Conservation (phyloP, 2,329 filamentous ascomycete genomes). For the Colletotrichum abscissum region DNA sequence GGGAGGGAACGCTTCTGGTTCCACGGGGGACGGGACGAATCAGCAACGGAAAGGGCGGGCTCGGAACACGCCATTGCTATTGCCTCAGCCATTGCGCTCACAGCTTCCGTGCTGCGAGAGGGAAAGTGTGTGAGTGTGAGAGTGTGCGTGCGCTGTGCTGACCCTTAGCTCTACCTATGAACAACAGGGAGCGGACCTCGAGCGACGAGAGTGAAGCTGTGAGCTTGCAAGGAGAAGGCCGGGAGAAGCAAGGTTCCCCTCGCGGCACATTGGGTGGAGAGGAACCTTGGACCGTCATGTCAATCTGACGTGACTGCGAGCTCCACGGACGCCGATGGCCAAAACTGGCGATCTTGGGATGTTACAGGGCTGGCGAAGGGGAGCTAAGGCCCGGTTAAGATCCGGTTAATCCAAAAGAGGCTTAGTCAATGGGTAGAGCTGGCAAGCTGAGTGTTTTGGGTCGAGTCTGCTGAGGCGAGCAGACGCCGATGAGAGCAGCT, state of each 20-base stretch:
- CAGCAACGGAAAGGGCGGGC: conserved; percentile 31
- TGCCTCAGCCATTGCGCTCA: conserved; percentile 4
- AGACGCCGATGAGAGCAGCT: background rate
- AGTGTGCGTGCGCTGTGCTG: background rate
- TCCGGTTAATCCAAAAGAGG: conserved; percentile 21
- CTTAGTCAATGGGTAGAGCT: background rate
- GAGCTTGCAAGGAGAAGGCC: conserved; percentile 10
- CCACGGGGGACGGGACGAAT: conserved; percentile 24
- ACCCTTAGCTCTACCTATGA: background rate
- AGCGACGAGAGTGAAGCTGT: conserved; percentile 14
- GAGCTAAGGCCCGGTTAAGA: conserved; percentile 27
- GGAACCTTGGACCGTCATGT: conserved; percentile 21
- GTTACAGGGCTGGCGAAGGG: conserved; percentile 23
- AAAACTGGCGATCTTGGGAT: conserved; percentile 17
- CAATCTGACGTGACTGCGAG: conserved; percentile 33
- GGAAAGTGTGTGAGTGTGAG: background rate
- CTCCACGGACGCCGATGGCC: conserved; percentile 12
- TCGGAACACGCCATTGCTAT: conserved; percentile 29
- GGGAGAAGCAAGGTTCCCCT: conserved; percentile 24
- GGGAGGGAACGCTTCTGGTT: background rate
- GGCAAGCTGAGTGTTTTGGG: background rate
- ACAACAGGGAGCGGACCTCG: conserved; percentile 19
- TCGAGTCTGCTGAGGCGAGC: background rate
- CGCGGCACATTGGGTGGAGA: conserved; percentile 22
- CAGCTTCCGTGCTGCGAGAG: background rate